These are phyloP conservation scores for Rugonectria rugulosa DNA, from an alignment of 2,329 filamentous ascomycete species.

Conservation along the genomic window DNA sequence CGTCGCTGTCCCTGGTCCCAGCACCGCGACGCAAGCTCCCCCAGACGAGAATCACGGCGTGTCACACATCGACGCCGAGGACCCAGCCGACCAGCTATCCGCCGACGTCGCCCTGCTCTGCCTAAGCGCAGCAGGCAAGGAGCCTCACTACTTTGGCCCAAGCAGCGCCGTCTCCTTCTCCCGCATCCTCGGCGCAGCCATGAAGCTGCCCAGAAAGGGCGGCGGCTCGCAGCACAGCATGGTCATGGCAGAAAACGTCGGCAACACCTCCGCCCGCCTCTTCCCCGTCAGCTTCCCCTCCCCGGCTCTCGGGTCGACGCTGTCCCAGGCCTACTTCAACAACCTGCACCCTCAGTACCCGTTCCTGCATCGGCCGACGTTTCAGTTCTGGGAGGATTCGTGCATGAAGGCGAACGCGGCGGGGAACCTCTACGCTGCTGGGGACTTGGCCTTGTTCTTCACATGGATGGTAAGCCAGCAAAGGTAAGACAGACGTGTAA, in stretches of 20 bases:
- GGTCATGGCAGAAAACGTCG: constrained; percentile 12
- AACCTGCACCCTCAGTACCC: constrained; percentile 29
- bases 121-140: constrained; percentile 24
- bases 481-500: not conserved
- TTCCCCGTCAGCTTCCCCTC: constrained; percentile 25
- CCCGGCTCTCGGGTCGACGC: constrained; percentile 11
- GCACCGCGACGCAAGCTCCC: not conserved
- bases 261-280: constrained; percentile 2
- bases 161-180: constrained; percentile 28
- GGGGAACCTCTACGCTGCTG: constrained; percentile 21
- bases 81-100: constrained; percentile 24
- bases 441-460: constrained; percentile 27
- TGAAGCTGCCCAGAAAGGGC: constrained; percentile 25
- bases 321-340: constrained; percentile 25
- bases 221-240: constrained; percentile 21
- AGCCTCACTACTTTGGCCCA: constrained; percentile 29
- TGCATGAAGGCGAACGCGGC: constrained; percentile 25
- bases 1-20: not conserved
- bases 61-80: constrained; percentile 13
- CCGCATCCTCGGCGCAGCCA: constrained; percentile 25
- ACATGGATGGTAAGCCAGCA: constrained; percentile 29
- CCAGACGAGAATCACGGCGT: constrained; percentile 2
- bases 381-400: constrained; percentile 27
- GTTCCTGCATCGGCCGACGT: constrained; percentile 23
- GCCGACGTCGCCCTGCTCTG: constrained; percentile 26